Evolutionary conservation across 75 land plant species (phyloP), one percentile per base, ranked within the genome.

Genomic region (Sequoiadendron giganteum): DNA sequence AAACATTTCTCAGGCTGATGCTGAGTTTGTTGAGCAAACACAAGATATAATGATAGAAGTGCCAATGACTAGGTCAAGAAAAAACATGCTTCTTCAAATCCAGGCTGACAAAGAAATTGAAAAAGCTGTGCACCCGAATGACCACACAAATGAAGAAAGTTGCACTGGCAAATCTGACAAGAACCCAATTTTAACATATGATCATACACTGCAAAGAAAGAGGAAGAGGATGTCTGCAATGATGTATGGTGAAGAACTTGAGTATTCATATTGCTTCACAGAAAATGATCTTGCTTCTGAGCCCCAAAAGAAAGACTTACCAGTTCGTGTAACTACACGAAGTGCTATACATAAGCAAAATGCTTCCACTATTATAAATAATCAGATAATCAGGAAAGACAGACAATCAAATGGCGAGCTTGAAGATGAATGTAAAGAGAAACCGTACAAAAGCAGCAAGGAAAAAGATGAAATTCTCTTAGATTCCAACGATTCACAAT

Each of bases 301-400:
- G 45, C 32, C 48, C 25, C 84, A 28, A 25, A 40, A 45, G 42
- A 82, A 82, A 47, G 84, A 43, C 32, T 28, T 40, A 45, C 84
- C 49, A 19, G 47, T 43, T 82, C 52, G 30, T 39, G 84, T n/a
- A 10, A 82, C 47, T 43, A 82, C 84, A 45, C 47, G 84, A 82
- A 82, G 49, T 82, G 84, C 84, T 47, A 47, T 40, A 47, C 52
- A 82, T 19, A 82, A 82, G 49, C 84, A 82, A 82, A 82, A 82
- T 82, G 32, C 84, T 28, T 25, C 49, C 47, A 6, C 84, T 43
- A 45, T 47, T 10, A 47, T 82, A 47, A 82, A 82, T 25, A 48
- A 42, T 47, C 5, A 82, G 52, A 43, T 30, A 82, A 47, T 28
- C 28, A 6, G 10, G 9, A 80, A 19, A 25, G 13, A 82, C n/a